Conservation (phyloP, 2,329 filamentous ascomycete genomes). For the Talaromyces rugulosus region DNA sequence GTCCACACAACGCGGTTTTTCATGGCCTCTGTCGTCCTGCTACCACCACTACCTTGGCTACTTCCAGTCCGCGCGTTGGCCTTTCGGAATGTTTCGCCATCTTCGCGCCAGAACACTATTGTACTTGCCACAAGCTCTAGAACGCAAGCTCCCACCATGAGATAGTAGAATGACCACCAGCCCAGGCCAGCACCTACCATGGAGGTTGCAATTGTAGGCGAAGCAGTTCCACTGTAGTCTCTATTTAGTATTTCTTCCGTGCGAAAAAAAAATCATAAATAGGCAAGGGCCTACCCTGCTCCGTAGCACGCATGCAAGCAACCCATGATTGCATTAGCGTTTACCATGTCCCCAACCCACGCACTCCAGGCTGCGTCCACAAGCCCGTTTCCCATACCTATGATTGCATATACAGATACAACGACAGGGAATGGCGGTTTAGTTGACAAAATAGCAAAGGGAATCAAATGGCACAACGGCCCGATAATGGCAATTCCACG, state of each 20-base stretch:
- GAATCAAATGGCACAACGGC: slow-evolving; percentile 44
- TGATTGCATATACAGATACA: slow-evolving; percentile 36
- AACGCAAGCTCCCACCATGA: slow-evolving; percentile 53
- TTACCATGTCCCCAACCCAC: slow-evolving; percentile 67
- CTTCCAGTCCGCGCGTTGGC: not conserved
- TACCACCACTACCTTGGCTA: not conserved
- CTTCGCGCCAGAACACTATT: not conserved
- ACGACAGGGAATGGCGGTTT: slow-evolving; percentile 41
- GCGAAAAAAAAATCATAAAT: slow-evolving; percentile 41
- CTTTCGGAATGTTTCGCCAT: not conserved
- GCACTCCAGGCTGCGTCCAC: slow-evolving; percentile 55
- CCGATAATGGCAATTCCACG: slow-evolving; percentile 66
- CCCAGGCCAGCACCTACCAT: slow-evolving; percentile 59
- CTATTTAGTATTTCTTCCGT: not conserved
- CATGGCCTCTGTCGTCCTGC: slow-evolving; percentile 21
- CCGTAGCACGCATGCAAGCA: slow-evolving; percentile 51
- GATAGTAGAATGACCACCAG: slow-evolving; percentile 74
- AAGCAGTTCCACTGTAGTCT: slow-evolving; percentile 58
- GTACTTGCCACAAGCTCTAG: not conserved
- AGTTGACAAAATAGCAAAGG: slow-evolving; percentile 1
- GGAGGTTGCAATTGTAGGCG: slow-evolving; percentile 66
- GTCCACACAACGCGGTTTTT: slow-evolving; percentile 58
- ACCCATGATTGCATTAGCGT: slow-evolving; percentile 49
- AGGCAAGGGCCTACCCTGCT: slow-evolving; percentile 69
- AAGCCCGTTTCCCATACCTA: slow-evolving; percentile 39